Evolutionary conservation across 164 flowering plant genomes (phyloP), one percentile per base, ranked within the genome.

Genomic region (Umbellularia californica): DNA sequence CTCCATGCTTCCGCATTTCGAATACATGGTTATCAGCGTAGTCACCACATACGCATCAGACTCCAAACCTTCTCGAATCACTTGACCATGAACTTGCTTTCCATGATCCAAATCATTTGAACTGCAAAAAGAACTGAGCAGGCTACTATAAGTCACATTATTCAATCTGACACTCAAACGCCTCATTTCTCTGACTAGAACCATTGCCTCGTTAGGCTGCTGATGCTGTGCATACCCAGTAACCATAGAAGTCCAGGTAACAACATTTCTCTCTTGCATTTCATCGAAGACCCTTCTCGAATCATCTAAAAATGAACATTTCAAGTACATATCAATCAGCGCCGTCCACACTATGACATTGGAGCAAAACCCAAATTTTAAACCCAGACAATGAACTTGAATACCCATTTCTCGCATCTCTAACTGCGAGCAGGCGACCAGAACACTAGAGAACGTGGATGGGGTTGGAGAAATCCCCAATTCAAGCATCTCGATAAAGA

Each of bases 171-270:
- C 33, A 70, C 85, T 85, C 19, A 66, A 24, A 20, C 78, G 72
- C 75, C 73, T 72, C 92, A 86, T 89, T 66, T 85, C 79, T 69
- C 65, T 77, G 58, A 88, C 84, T 47, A 75, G 20, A 23, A 27
- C 25, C 74, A 86, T 30, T 0, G 89, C 90, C 62, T 69, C 70
- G 58, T 78, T 75, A 74, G 81, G 80, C 10, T 74, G 23, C 72
- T 70, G 60, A 62, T 84, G 87, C 52, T 76, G 79, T 72, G 84
- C 75, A 47, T 71, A 85, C 30, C 90, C 92, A 33, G 79, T 85
- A 65, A 90, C 81, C 89, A 90, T 79, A 9, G 92, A 72, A 58
- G 87, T 89, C 94, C 94, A 91, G 23, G 91, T 78, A 70, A 90
- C 89, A 35, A 85, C 79, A 72, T 83, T 90, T 75, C 84, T 83